phyloP scores from a whole-genome alignment of 495 filamentous ascomycete genomes.

The Daldinia decipiens region DNA sequence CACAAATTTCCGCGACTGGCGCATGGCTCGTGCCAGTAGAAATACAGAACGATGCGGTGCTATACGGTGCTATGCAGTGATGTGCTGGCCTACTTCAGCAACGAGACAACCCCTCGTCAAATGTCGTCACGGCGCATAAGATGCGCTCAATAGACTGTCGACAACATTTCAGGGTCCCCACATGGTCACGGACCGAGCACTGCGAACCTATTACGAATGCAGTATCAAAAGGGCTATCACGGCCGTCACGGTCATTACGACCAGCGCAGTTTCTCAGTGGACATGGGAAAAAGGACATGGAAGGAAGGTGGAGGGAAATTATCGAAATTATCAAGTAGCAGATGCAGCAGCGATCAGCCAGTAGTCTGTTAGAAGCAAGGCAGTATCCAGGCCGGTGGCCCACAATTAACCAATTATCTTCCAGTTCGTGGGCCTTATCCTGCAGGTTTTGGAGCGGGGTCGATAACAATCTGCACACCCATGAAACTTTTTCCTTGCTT shows the following conservation, averaged over 20 bases:
- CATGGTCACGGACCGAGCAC: constrained; percentile 41
- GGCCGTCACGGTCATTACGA: neutral
- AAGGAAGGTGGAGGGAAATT: constrained; percentile 32
- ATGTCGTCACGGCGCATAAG: constrained; percentile 39
- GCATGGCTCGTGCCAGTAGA: constrained; percentile 18
- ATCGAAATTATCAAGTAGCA: constrained; percentile 34
- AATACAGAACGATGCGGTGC: neutral
- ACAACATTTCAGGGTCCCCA: constrained; percentile 37
- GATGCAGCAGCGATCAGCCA: constrained; percentile 14
- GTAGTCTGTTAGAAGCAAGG: constrained; percentile 5
- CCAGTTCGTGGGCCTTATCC: constrained; percentile 16
- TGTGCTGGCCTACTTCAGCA: constrained; percentile 43
- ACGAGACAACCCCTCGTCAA: constrained; percentile 13
- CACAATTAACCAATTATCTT: constrained; percentile 20
- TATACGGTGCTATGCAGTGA: constrained; percentile 34
- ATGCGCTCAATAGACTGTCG: constrained; percentile 43
- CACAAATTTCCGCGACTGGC: constrained; percentile 38
- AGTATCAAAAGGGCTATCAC: constrained; percentile 20
- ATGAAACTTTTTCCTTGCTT: constrained; percentile 18
- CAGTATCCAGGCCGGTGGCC: constrained; percentile 9
- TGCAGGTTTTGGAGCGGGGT: constrained; percentile 31
- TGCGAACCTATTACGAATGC: constrained; percentile 43
- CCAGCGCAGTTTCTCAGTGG: constrained; percentile 33
- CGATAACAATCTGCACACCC: constrained; percentile 27
- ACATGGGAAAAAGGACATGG: constrained; percentile 10